These are phyloP conservation scores for Lotus japonicus DNA, from an alignment of 306 rosid genomes.

Conservation along the genomic window DNA sequence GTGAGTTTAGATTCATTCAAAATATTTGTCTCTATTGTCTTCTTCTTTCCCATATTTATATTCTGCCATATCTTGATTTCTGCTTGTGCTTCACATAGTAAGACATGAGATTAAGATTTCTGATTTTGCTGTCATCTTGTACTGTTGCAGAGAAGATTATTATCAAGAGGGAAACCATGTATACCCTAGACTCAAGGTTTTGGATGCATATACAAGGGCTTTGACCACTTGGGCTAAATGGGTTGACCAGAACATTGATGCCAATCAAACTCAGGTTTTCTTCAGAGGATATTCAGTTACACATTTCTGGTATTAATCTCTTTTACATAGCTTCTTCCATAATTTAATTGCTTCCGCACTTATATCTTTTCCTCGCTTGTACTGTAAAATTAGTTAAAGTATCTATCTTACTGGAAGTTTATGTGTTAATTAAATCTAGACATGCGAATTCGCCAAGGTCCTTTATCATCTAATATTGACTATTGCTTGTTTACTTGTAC, in stretches of 20 bases:
- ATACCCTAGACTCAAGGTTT: conserved; percentile 69
- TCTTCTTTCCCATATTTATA: neutral
- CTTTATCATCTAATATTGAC: neutral
- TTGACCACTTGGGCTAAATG: conserved; percentile 87
- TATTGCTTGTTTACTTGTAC: neutral
- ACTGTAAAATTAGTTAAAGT: neutral
- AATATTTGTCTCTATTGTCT: neutral
- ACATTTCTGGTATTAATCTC: conserved; percentile 72
- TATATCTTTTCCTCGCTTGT: neutral
- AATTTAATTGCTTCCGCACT: neutral
- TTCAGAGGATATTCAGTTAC: conserved; percentile 88
- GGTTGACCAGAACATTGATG: conserved; percentile 59
- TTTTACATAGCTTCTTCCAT: neutral
- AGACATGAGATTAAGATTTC: conserved; percentile 3
- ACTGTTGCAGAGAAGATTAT: conserved; percentile 66
- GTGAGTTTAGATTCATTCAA: conserved; percentile 31
- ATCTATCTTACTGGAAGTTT: neutral
- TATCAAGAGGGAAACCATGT: conserved; percentile 86
- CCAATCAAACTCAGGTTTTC: conserved; percentile 63
- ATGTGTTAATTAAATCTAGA: neutral
- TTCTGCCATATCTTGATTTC: neutral
- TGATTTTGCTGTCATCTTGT: conserved; percentile 3
- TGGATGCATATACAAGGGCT: conserved; percentile 78
- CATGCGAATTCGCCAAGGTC: neutral
- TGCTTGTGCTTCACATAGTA: neutral